Base-by-base conservation (phyloP, 768 basidiomycete genomes). In the Phlegmacium glaucopus region DNA sequence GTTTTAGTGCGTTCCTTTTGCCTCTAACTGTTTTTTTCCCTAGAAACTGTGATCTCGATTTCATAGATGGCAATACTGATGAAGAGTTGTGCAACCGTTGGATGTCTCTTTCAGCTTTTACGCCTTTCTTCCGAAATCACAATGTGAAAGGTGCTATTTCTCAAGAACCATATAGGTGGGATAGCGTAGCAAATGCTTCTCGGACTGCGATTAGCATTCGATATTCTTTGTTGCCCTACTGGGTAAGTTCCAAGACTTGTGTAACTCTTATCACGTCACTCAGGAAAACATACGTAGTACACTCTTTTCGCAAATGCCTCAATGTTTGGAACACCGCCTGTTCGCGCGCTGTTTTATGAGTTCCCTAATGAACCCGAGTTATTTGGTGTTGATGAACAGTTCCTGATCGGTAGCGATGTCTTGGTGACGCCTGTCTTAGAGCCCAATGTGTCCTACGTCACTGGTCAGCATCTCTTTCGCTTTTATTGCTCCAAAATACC, bases 101-200 rank as follows among this genome's bases (percentile, higher is more conserved):
- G 90, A 90, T 88, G 87, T 82, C 85, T 61, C 75, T 90, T n/a
- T 74, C 85, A 3, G 89, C 88, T 1, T 91, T 91, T 61, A 76
- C 77, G 22, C 89, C 89, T 5, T 92, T 92, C 72, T 90, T 80
- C 63, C 72, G 89, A 43, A 92, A 91, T 61, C 90, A 91, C 62
- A 87, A 87, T 51, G 64, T 72, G 27, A 70, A 69, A 44, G 79
- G 79, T 17, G 83, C 85, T 4, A 70, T 88, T 25, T 66, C 80
- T n/a, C 90, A 90, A 61, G 88, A 90, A 57, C 87, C 87, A 2
- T 91, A 85, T 55, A 71, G 79, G 35, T 92, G 90, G 88, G 84
- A 87, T 45, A 85, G 81, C 44, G 89, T 90, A 11, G 85, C 85
- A 1, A 74, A 82, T 35, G 85, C 88, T 13, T 82, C 84, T 5